A percentile compares a stretch with the other conserved stretches of the same genome.
These are phyloP conservation scores for Russula dissimulans DNA, from an alignment of 768 basidiomycete genomes.

Conservation along the genomic window DNA sequence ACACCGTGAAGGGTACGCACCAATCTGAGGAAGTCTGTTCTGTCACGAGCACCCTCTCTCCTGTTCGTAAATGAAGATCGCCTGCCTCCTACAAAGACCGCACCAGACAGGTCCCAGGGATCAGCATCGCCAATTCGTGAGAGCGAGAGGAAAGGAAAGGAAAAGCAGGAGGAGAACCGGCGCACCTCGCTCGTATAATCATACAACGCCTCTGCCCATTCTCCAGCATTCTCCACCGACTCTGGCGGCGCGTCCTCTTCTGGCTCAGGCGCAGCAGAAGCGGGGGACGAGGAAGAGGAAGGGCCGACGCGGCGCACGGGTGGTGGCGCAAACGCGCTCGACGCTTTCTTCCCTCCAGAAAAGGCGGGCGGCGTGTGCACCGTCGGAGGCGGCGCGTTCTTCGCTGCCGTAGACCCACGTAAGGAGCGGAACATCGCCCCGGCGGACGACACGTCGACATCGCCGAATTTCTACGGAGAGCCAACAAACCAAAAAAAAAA, in stretches of 20 bases:
- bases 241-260: background rate
- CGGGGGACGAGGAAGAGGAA: background rate
- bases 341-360: slow-evolving; percentile 29
- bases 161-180: background rate
- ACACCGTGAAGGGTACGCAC: slow-evolving; percentile 31
- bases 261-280: background rate
- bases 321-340: slow-evolving; percentile 40
- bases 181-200: slow-evolving; percentile 59
- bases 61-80: slow-evolving; percentile 52
- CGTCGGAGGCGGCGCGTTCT: slow-evolving; percentile 30
- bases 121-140: background rate
- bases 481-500: too few species aligned
- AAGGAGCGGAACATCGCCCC: slow-evolving; percentile 40
- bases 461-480: slow-evolving; percentile 44
- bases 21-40: slow-evolving; percentile 69
- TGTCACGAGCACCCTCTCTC: slow-evolving; percentile 51
- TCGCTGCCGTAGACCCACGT: slow-evolving; percentile 34
- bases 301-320: slow-evolving; percentile 30
- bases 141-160: background rate
- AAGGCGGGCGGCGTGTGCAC: slow-evolving; percentile 33
- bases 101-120: background rate
- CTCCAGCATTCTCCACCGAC: slow-evolving; percentile 35
- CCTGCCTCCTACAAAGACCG: slow-evolving; percentile 47
- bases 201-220: slow-evolving; percentile 74
- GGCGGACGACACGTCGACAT: slow-evolving; percentile 45